phyloP scores from a whole-genome alignment of 768 basidiomycete genomes.

The Termitomyces titanicus region DNA sequence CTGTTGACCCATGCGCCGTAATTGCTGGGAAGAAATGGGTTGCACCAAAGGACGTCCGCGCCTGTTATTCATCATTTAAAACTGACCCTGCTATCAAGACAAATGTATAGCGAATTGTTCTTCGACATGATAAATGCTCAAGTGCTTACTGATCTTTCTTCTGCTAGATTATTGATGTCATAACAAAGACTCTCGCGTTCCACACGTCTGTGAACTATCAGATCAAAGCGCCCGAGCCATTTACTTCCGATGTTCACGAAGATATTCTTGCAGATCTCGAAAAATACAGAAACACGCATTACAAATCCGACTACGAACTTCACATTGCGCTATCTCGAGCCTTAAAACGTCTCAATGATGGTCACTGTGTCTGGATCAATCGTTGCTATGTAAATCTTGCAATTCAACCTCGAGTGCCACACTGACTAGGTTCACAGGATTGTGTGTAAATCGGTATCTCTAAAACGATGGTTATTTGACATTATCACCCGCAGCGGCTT shows the following conservation, averaged over 20 bases:
- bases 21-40: conserved; percentile 57
- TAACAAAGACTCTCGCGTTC: conserved; percentile 55
- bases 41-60: conserved; percentile 45
- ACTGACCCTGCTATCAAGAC: conserved; percentile 43
- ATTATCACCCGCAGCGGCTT: conserved; percentile 28
- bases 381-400: conserved; percentile 46
- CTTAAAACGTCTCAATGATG: conserved; percentile 54
- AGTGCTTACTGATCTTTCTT: not conserved
- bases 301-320: conserved; percentile 50
- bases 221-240: conserved; percentile 50
- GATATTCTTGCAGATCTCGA: conserved; percentile 48
- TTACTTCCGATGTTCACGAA: conserved; percentile 52
- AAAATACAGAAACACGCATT: conserved; percentile 38
- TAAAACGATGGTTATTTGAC: not conserved
- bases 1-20: conserved; percentile 43
- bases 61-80: conserved; percentile 47
- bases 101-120: conserved; percentile 35
- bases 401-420: not conserved
- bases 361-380: conserved; percentile 55
- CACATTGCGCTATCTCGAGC: conserved; percentile 52
- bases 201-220: conserved; percentile 64
- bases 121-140: not conserved
- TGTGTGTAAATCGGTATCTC: conserved; percentile 9
- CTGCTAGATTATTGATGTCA: conserved; percentile 49
- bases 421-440: conserved; percentile 12